Base-by-base conservation (phyloP, 257 asterid species). In the Nicotiana noctiflora region DNA sequence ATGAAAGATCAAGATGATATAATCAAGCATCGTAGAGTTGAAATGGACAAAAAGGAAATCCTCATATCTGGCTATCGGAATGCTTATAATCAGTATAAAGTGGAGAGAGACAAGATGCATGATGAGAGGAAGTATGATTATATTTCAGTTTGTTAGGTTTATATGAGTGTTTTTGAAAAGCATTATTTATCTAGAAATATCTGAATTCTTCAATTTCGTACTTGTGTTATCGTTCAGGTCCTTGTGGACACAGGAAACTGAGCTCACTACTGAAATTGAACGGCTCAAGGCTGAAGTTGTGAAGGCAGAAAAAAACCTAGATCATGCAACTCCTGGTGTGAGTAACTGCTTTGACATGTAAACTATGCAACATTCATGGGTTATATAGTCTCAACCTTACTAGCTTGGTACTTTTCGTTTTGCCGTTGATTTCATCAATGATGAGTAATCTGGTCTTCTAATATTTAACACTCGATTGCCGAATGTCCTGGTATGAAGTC, bases 301-400 rank as follows among this genome's bases (percentile, higher is more conserved):
- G 77, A 92, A 94, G 91, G 97, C 99, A 66, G 97, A 92, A 91
- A 96, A 94, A 92, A 93, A 91, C 86, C 96, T 96, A 17, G 98
- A 96, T 87, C 97, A 93, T 18, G 97, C 98, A 27, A 96, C 98
- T 84, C 97, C 99, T 56, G 98, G 99, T 79, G 99, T 96, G 85
- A 90, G 98, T 90, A 53, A 79, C 81, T 75, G 61, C 56, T 81
- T 44, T 56, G 34, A 13, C 46, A 21, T 49, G 37, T 40, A 34
- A 13, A 78, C 31, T 34, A 32, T 75, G 63, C 77, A 40, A 34
- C 21, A 25, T 44, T 37, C n/a, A 7, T 29, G 29, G 60, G 34
- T 61, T 17, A 12, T 31, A 74, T 49, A 23, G 61, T 74, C 51
- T 40, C 44, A 74, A 49, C 46, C 27, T 74, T 74, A 74, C 17